These are phyloP conservation scores for Gynochthodes officinalis DNA, from an alignment of 257 asterid species.

Conservation along the genomic window DNA sequence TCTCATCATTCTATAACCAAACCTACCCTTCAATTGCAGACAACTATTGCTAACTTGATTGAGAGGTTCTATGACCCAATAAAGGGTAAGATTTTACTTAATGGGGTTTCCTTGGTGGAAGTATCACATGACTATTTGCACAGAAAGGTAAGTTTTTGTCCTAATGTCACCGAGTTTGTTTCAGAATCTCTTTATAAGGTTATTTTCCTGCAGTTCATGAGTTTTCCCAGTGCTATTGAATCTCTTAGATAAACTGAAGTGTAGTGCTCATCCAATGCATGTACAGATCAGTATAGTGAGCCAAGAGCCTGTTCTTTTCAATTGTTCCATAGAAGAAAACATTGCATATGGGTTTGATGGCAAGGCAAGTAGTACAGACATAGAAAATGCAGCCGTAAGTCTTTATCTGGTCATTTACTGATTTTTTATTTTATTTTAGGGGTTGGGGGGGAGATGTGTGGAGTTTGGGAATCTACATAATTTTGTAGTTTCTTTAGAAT, in stretches of 20 bases:
- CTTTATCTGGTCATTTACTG: background rate
- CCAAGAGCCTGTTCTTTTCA: conserved; percentile 87
- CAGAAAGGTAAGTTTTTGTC: conserved; percentile 49
- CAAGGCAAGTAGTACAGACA: conserved; percentile 55
- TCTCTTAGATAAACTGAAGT: conserved; percentile 13
- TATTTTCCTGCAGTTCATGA: background rate
- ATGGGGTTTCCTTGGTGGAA: conserved; percentile 77
- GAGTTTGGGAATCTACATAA: too few relatives aligned
- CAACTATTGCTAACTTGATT: conserved; percentile 86
- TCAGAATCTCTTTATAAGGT: background rate
- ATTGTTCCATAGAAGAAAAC: conserved; percentile 80
- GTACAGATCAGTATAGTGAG: conserved; percentile 78
- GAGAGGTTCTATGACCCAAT: conserved; percentile 81
- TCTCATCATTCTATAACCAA: background rate
- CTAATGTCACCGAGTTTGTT: background rate
- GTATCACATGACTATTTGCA: conserved; percentile 68
- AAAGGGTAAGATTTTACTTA: conserved; percentile 60
- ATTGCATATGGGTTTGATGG: conserved; percentile 79
- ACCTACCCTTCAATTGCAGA: conserved; percentile 40
- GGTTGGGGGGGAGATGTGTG: too few relatives aligned
- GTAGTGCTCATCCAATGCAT: background rate
- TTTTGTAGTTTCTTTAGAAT: background rate
- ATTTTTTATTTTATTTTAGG: too few relatives aligned
- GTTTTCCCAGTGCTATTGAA: background rate
- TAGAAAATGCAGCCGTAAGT: conserved; percentile 76